Conservation (phyloP, 306 rosid genomes). For the Malus orientalis region DNA sequence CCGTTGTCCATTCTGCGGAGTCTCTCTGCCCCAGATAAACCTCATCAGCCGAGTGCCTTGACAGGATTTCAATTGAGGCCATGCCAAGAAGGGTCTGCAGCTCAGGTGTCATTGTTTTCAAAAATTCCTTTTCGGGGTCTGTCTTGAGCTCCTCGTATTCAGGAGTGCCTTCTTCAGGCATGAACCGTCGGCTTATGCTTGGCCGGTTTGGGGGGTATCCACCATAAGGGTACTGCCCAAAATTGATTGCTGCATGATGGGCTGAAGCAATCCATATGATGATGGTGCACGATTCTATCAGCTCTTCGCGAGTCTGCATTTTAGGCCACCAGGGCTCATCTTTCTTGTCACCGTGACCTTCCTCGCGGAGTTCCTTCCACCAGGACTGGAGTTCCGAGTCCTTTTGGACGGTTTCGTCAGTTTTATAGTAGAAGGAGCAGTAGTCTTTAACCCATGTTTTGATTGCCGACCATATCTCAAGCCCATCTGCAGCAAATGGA, state of each 20-base stretch:
- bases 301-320: slow-evolving; percentile 44
- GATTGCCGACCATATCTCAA: slow-evolving; percentile 62
- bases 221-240: slow-evolving; percentile 74
- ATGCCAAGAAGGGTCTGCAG: slow-evolving; percentile 43
- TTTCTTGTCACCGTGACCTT: slow-evolving; percentile 65
- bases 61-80: slow-evolving; percentile 56
- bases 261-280: slow-evolving; percentile 75
- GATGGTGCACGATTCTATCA: slow-evolving; percentile 46
- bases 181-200: slow-evolving; percentile 33
- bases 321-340: slow-evolving; percentile 76
- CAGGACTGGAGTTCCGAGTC: slow-evolving; percentile 59
- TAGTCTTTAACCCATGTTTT: slow-evolving; percentile 61
- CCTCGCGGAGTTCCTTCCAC: slow-evolving; percentile 71
- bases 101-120: slow-evolving; percentile 47
- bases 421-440: slow-evolving; percentile 43
- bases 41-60: slow-evolving; percentile 76
- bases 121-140: slow-evolving; percentile 48
- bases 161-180: slow-evolving; percentile 47
- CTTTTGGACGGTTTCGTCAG: slow-evolving; percentile 24
- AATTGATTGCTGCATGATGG: slow-evolving; percentile 69
- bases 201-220: slow-evolving; percentile 63
- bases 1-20: slow-evolving; percentile 56
- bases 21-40: slow-evolving; percentile 64
- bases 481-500: slow-evolving; percentile 80
- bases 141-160: slow-evolving; percentile 45